These are phyloP conservation scores for Monosporascus sp. DNA, from an alignment of 2,329 filamentous ascomycete genomes.

Conservation along the genomic window DNA sequence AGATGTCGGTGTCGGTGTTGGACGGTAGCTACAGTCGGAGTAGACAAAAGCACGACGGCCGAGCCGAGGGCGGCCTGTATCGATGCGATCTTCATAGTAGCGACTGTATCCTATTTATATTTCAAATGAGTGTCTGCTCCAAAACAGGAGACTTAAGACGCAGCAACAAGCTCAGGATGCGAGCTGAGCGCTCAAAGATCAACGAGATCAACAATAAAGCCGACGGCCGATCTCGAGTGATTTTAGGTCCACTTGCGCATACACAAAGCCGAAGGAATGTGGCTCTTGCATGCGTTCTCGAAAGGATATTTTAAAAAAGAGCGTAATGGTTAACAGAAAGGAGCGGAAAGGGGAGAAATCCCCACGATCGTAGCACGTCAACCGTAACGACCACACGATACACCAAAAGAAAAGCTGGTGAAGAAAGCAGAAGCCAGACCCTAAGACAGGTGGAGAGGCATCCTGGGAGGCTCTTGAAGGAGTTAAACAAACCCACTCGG, in stretches of 20 bases:
- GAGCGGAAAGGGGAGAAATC: conserved; percentile 1
- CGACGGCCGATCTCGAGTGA: neutral
- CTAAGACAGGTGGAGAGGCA: too few species aligned
- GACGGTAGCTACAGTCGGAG: conserved; percentile 30
- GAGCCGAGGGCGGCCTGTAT: conserved; percentile 44
- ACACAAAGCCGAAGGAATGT: neutral
- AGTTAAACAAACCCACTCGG: too few species aligned
- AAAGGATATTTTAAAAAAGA: neutral
- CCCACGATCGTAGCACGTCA: neutral
- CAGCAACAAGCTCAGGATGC: conserved; percentile 1
- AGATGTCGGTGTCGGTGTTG: conserved; percentile 32
- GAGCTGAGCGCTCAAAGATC: conserved; percentile 9
- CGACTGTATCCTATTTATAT: conserved; percentile 2
- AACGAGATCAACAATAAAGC: conserved; percentile 11
- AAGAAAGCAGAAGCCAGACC: too few species aligned
- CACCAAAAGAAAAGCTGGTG: too few species aligned
- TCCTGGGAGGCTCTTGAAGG: too few species aligned
- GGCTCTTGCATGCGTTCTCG: neutral
- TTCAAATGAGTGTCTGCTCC: conserved; percentile 12
- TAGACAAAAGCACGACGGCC: conserved; percentile 41
- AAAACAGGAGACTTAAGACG: conserved; percentile 5
- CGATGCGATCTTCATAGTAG: conserved; percentile 48
- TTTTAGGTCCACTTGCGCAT: neutral
- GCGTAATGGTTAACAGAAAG: neutral
- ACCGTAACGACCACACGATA: neutral